Evolutionary conservation across 768 basidiomycete species (phyloP).

Genomic region (Ramaria rubella): DNA sequence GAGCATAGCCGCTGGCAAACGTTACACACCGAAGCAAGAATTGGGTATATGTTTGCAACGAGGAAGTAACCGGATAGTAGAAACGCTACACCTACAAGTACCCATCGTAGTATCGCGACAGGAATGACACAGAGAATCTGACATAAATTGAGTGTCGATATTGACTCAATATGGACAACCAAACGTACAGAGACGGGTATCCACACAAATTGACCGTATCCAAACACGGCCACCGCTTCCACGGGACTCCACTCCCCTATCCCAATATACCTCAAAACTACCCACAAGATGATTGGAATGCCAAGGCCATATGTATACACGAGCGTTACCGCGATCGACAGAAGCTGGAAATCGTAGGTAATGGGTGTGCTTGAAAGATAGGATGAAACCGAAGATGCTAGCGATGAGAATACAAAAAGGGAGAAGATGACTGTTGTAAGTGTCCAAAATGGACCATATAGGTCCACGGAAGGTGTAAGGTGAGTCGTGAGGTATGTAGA

Average conservation of each 20-base stretch:
- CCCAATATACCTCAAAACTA: constrained; percentile 75
- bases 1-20: not conserved
- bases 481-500: constrained; percentile 58
- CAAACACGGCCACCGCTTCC: constrained; percentile 77
- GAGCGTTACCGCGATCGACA: constrained; percentile 74
- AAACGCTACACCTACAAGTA: constrained; percentile 65
- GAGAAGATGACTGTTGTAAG: constrained; percentile 90
- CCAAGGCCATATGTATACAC: constrained; percentile 86
- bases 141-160: not conserved
- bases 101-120: constrained; percentile 76
- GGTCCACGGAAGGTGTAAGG: constrained; percentile 58
- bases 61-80: constrained; percentile 85
- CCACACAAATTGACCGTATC: constrained; percentile 80
- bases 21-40: constrained; percentile 68
- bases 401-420: constrained; percentile 88
- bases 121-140: constrained; percentile 85
- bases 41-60: constrained; percentile 77
- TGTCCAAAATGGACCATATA: constrained; percentile 96
- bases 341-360: constrained; percentile 80
- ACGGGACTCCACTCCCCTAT: constrained; percentile 86
- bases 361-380: constrained; percentile 66
- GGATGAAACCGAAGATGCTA: constrained; percentile 80
- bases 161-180: not conserved
- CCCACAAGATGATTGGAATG: constrained; percentile 79
- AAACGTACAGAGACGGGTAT: constrained; percentile 72